Percentiles rank a stretch among this genome's conserved stretches.
phyloP scores from a whole-genome alignment of 495 filamentous ascomycete genomes.

The Chaetomium cochliodes region DNA sequence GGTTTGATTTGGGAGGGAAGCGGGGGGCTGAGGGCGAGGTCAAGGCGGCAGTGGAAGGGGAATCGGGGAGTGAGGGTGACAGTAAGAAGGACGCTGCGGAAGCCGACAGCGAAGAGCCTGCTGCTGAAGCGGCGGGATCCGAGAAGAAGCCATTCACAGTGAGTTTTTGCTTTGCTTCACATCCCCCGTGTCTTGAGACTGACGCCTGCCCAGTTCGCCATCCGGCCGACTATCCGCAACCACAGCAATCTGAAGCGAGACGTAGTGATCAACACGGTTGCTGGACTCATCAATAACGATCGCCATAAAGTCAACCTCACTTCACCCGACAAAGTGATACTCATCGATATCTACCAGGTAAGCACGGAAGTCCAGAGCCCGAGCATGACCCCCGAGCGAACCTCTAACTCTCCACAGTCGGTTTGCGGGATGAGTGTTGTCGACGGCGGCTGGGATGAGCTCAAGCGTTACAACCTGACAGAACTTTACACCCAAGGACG shows the following conservation, averaged over 20 bases:
- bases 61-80: background rate
- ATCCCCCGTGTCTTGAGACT: background rate
- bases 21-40: background rate
- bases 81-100: conserved; percentile 28
- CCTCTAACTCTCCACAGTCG: conserved; percentile 30
- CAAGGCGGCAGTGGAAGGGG: too few species aligned
- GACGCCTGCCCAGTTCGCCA: conserved; percentile 67
- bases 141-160: conserved; percentile 22
- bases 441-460: conserved; percentile 50
- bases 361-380: conserved; percentile 27
- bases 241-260: conserved; percentile 73
- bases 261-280: conserved; percentile 74
- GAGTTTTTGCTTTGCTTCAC: background rate
- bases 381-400: background rate
- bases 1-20: conserved; percentile 61
- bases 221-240: conserved; percentile 78
- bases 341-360: conserved; percentile 89
- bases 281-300: conserved; percentile 51
- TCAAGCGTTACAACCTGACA: conserved; percentile 50
- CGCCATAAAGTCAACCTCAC: conserved; percentile 81
- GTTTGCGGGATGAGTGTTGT: conserved; percentile 51
- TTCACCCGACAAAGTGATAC: conserved; percentile 76
- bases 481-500: conserved; percentile 42
- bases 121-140: conserved; percentile 23
- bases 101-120: conserved; percentile 21